Evolutionary conservation across 345 rosid genomes (phyloP), one percentile per base, ranked within the genome.

Genomic region (Erucastrum elatum): DNA sequence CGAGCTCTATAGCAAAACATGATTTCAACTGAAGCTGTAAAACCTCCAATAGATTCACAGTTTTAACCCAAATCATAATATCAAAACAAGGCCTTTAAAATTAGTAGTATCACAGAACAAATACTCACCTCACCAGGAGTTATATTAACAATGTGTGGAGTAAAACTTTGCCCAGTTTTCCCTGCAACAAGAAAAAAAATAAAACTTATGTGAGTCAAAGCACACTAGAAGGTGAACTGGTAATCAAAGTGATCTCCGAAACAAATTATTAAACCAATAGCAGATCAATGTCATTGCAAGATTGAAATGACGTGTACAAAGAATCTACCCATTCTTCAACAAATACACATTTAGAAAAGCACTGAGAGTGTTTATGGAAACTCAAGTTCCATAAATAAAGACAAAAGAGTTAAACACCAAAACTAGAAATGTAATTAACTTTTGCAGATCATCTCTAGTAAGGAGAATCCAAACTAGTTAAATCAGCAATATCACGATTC

Each of bases 81-180:
- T 72, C 61, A 66, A 72, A 44, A 29, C 4, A 49, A 41, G 33
- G 61, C 72, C n/a, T 58, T 56, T 1, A 9, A 31, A 26, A 5
- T 29, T 29, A 29, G 30, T 35, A 44, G 68, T 44, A 51, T 8
- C 35, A 55, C 4, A 37, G 67, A 76, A 66, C 56, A 46, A 46
- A 56, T 31, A 60, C 87, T 72, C 88, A 94, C 98, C 91, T 94
- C 97, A 37, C 97, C 97, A 68, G 90, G 87, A 76, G 85, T 83
- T 79, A 90, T 87, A 82, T 81, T 79, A 61, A 94, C 85, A 72
- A 92, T 83, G 84, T 92, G 90, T 3, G 97, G 92, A 44, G 86
- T 88, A 85, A 94, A 91, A 67, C 91, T 89, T 59, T 88, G 91
- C 72, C 97, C 95, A 1, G 85, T 81, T 72, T 82, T 85, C 71